A percentile compares a stretch with the other conserved stretches of the same genome.
phyloP scores from a whole-genome alignment of 345 rosid genomes.

The Ceriops zippeliana region DNA sequence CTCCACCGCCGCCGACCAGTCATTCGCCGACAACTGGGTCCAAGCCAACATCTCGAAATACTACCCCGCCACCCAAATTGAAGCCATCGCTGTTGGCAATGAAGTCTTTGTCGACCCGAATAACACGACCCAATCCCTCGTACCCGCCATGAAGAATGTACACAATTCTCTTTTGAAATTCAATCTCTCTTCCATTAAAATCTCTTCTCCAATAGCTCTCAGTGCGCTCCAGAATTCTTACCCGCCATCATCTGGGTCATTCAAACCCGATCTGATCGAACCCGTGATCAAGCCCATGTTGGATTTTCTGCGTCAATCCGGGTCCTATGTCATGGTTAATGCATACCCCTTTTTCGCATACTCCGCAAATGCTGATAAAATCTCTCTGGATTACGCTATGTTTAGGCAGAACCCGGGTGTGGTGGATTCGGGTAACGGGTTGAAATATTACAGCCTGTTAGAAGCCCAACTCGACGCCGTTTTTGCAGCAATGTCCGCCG shows the following conservation, averaged over 20 bases:
- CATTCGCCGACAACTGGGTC: conserved; percentile 80
- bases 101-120: conserved; percentile 80
- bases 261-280: conserved; percentile 51
- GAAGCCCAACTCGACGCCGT: conserved; percentile 95
- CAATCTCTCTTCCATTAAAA: conserved; percentile 44
- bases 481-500: conserved; percentile 24
- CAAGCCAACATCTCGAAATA: conserved; percentile 51
- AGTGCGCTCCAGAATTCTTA: conserved; percentile 60
- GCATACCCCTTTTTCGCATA: conserved; percentile 90
- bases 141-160: conserved; percentile 79
- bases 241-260: conserved; percentile 81
- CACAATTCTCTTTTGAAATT: conserved; percentile 54
- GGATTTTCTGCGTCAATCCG: conserved; percentile 51
- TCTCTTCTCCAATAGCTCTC: conserved; percentile 80
- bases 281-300: conserved; percentile 85
- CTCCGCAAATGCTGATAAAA: conserved; percentile 50
- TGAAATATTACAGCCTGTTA: conserved; percentile 60
- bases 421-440: conserved; percentile 74
- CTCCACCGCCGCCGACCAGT: conserved; percentile 60
- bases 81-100: conserved; percentile 84
- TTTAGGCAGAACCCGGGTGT: conserved; percentile 59
- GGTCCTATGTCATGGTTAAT: conserved; percentile 73
- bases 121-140: conserved; percentile 61
- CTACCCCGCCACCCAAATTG: conserved; percentile 49
- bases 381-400: conserved; percentile 72